A percentile compares a stretch with the other conserved stretches of the same genome.
These are phyloP conservation scores for Cyberlindnera japonica DNA, from an alignment of 805 yeast genomes.

Conservation along the genomic window DNA sequence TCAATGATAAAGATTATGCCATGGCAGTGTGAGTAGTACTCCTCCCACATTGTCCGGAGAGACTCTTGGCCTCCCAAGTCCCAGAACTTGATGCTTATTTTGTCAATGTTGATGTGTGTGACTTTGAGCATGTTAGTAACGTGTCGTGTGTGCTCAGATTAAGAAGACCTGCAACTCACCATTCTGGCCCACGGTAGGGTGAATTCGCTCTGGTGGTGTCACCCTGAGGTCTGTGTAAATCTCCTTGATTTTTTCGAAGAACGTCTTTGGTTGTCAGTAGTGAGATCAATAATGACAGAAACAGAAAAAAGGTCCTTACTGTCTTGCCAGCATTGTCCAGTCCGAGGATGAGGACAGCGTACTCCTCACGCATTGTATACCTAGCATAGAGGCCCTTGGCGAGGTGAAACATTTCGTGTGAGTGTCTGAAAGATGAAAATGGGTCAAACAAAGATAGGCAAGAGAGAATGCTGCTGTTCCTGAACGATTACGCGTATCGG, in stretches of 20 bases:
- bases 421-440: too few species aligned
- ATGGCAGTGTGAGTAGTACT: conserved; percentile 81
- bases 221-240: conserved; percentile 45
- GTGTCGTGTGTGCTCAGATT: background rate
- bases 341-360: conserved; percentile 78
- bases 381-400: conserved; percentile 57
- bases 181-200: conserved; percentile 96
- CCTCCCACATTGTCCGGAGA: conserved; percentile 81
- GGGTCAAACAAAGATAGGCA: too few species aligned
- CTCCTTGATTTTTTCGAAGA: conserved; percentile 62
- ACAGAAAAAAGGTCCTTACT: conserved; percentile 2
- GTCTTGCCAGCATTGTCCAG: conserved; percentile 97
- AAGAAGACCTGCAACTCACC: conserved; percentile 24
- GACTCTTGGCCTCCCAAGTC: conserved; percentile 94
- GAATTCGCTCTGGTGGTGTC: conserved; percentile 55
- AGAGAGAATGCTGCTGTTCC: too few species aligned
- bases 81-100: conserved; percentile 70
- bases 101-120: conserved; percentile 37
- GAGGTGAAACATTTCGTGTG: conserved; percentile 75
- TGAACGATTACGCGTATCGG: too few species aligned
- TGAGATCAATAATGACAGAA: background rate
- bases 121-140: conserved; percentile 14
- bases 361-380: conserved; percentile 61
- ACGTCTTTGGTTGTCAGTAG: conserved; percentile 35
- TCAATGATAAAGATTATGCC: conserved; percentile 92